Base-by-base conservation (phyloP, 176 grass and related monocot species). In the Rhipidocladum racemiflorum region DNA sequence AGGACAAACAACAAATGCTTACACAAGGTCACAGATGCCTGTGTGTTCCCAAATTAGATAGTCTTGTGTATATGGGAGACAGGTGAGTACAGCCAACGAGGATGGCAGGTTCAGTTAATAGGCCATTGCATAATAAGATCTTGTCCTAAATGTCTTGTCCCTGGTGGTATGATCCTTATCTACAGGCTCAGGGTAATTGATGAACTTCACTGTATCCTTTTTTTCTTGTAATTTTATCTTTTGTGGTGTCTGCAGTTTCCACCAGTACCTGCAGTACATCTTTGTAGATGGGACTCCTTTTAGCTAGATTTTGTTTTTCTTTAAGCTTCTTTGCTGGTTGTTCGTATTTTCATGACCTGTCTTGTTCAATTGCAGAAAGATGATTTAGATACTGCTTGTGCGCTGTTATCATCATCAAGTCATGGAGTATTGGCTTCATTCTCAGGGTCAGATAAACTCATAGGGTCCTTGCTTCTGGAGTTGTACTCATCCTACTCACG, bases 391-490 rank as follows among this genome's bases (percentile, higher is more conserved):
- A 77, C 65, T 81, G 75, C 90, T 72, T 80, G 64, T 74, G 86
- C 84, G 50, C 70, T 94, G n/a, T 71, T 97, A 81, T 94, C 90
- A 44, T 87, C 78, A 17, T 89, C 95, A 73, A 91, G 59, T 64
- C 84, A 94, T 89, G 75, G 36, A 42, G 86, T 86, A 70, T 60
- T 97, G 67, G 83, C 77, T 89, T 97, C 95, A 86, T 35, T 92
- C 5, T 81, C 85, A 83, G 84, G 79, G n/a, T 77, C 85, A 81
- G 78, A 91, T 72, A 65, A 85, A 66, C 88, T 89, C 40, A 18
- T 94, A 65, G 88, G 89, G 81, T 88, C 86, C 50, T 85, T 97
- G 74, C 80, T 97, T 70, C 83, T 70, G 85, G 92, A 91, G 35
- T 64, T 97, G 72, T 92, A 91, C 74, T 78, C 88, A 59, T 51